Evolutionary conservation across 2,329 filamentous ascomycete genomes (phyloP).

Genomic region (Helotiales sp.): DNA sequence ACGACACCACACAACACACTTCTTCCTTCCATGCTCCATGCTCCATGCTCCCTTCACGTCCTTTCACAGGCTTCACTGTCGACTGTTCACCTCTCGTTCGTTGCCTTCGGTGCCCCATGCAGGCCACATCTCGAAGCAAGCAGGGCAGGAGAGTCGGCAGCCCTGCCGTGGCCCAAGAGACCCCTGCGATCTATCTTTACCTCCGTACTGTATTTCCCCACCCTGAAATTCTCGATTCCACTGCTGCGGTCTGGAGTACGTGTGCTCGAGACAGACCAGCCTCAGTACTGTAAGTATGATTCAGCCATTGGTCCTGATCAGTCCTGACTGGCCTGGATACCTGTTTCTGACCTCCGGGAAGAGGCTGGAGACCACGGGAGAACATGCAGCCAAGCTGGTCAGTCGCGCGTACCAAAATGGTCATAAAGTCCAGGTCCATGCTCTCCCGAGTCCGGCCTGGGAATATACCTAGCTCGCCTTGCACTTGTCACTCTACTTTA

Average conservation of each 20-base stretch:
- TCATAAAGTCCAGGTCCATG: not conserved
- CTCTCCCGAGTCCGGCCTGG: not conserved
- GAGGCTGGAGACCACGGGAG: not conserved
- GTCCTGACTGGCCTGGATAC: not conserved
- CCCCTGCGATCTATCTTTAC: conserved; percentile 30
- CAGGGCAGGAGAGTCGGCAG: conserved; percentile 19
- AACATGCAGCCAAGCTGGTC: not conserved
- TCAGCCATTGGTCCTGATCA: conserved; percentile 2
- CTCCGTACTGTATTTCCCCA: conserved; percentile 26
- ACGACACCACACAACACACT: not conserved
- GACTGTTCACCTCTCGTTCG: not conserved
- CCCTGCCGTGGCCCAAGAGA: conserved; percentile 16
- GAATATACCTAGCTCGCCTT: conserved; percentile 3
- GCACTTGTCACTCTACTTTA: conserved; percentile 7
- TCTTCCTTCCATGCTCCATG: not conserved
- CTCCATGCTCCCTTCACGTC: not conserved
- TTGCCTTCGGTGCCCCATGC: conserved; percentile 11
- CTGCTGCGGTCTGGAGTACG: conserved; percentile 1
- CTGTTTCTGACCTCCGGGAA: not conserved
- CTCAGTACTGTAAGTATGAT: not conserved
- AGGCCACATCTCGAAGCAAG: not conserved
- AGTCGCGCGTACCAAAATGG: not conserved
- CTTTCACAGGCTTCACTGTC: not conserved
- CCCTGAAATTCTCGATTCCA: conserved; percentile 8
- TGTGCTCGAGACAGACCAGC: not conserved